Evolutionary conservation across 2,329 filamentous ascomycete species (phyloP), one percentile per base, ranked within the genome.

Genomic region (Dothistroma septosporum): DNA sequence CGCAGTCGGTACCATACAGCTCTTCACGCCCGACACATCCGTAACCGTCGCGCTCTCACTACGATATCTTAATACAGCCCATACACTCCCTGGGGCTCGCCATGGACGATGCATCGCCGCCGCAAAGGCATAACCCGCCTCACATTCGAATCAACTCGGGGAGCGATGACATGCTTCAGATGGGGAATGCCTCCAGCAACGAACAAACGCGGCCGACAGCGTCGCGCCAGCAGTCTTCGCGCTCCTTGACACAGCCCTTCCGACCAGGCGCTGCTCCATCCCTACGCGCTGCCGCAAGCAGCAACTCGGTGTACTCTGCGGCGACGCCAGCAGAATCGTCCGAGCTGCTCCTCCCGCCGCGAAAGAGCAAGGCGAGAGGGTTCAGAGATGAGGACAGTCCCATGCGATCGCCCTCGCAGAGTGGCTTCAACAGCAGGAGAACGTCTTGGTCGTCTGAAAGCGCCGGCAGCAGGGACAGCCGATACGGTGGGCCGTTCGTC

Each of bases 61-160:
- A 33, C 32, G 14, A 53, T 22, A 35, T 49, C 4, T 14, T n/a
- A 19, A 9, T n/a, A 44, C 16, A 44, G 8, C 37, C 1, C 41
- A 44, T 16, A 16, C 41, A n/a, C 41, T 37, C 14, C 35, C 35
- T 37, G 35, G 35, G 11, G 32, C 52, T 28, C 28, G 50, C 58
- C 50, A 69, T 69, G 66, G 61, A 66, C 56, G 37, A 55, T 21
- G 61, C 50, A 28, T 66, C 68, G 16, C 69, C 66, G 52, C 69
- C 69, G 24, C 65, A 63, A 22, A 64, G 71, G 60, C 67, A 70
- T 60, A 66, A 64, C 44, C 69, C 81, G 63, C 85, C 85, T 66
- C 85, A 87, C 66, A 84, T 88, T 61, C 83, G 84, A 60, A 79
- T 88, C 64, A 87, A 88, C 70, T 87, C 84, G 28, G 84, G 82